These are phyloP conservation scores for Alternaria sp. DNA, from an alignment of 2,329 filamentous ascomycete genomes.

Conservation along the genomic window DNA sequence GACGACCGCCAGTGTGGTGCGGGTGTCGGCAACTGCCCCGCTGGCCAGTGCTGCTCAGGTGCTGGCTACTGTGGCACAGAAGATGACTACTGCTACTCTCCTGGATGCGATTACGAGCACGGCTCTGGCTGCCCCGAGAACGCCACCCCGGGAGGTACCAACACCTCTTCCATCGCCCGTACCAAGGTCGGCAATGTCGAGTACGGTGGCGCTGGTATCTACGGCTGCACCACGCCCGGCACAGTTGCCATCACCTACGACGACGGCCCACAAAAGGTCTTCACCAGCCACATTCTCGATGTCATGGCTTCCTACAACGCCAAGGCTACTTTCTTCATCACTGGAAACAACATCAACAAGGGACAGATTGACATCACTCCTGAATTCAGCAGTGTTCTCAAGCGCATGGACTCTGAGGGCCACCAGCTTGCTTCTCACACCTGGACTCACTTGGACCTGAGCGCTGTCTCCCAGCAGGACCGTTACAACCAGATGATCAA, in stretches of 20 bases:
- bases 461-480: slow-evolving; percentile 51
- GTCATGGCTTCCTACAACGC: slow-evolving; percentile 65
- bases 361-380: slow-evolving; percentile 61
- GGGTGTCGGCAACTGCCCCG: slow-evolving; percentile 36
- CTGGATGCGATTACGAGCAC: slow-evolving; percentile 67
- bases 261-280: slow-evolving; percentile 66
- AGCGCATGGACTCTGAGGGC: slow-evolving; percentile 61
- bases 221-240: slow-evolving; percentile 59
- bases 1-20: slow-evolving; percentile 44
- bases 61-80: slow-evolving; percentile 60
- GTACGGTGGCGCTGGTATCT: slow-evolving; percentile 65
- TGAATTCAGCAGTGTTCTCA: slow-evolving; percentile 58
- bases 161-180: slow-evolving; percentile 61
- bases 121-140: slow-evolving; percentile 69
- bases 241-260: slow-evolving; percentile 72
- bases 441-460: slow-evolving; percentile 61
- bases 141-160: slow-evolving; percentile 59
- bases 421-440: slow-evolving; percentile 69
- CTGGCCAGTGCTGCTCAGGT: slow-evolving; percentile 45
- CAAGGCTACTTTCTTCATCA: slow-evolving; percentile 73
- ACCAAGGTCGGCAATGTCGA: slow-evolving; percentile 60
- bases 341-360: slow-evolving; percentile 63
- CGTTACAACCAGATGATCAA: slow-evolving; percentile 59
- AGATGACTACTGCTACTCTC: slow-evolving; percentile 64
- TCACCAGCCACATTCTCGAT: slow-evolving; percentile 67